phyloP scores from a whole-genome alignment of 176 grass and related monocot species.

The Oryza coarctata region DNA sequence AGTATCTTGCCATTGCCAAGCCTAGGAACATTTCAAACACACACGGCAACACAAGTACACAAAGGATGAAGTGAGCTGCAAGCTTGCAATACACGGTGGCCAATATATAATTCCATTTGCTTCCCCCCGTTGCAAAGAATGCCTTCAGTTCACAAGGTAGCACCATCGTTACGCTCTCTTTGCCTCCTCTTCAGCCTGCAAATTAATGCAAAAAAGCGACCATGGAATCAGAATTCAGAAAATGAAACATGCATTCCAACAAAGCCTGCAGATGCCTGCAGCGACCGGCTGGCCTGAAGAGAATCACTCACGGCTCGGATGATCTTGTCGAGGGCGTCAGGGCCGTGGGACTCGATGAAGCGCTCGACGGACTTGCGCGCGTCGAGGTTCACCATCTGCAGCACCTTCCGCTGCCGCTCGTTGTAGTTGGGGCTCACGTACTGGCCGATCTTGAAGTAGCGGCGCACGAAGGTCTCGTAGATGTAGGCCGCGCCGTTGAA shows the following conservation, averaged over 20 bases:
- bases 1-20: neutral
- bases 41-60: conserved; percentile 4
- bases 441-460: conserved; percentile 78
- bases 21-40: conserved; percentile 24
- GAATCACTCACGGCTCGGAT: conserved; percentile 56
- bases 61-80: neutral
- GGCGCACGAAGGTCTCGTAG: conserved; percentile 72
- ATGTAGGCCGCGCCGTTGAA: conserved; percentile 98
- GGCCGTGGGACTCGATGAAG: conserved; percentile 72
- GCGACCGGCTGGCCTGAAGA: neutral
- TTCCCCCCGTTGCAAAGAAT: conserved; percentile 28
- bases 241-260: neutral
- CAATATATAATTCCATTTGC: neutral
- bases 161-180: conserved; percentile 26
- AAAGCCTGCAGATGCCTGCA: neutral
- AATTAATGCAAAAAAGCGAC: neutral
- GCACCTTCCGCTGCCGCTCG: conserved; percentile 64
- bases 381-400: conserved; percentile 96
- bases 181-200: conserved; percentile 64
- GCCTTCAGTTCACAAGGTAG: conserved; percentile 5
- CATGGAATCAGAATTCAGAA: conserved; percentile 9
- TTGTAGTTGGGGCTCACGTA: conserved; percentile 66
- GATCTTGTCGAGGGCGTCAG: conserved; percentile 75
- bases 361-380: conserved; percentile 77
- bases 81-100: neutral